A percentile compares a stretch with the other conserved stretches of the same genome.
Evolutionary conservation across 768 basidiomycete genomes (phyloP).

Genomic region (Naematelia encephala): DNA sequence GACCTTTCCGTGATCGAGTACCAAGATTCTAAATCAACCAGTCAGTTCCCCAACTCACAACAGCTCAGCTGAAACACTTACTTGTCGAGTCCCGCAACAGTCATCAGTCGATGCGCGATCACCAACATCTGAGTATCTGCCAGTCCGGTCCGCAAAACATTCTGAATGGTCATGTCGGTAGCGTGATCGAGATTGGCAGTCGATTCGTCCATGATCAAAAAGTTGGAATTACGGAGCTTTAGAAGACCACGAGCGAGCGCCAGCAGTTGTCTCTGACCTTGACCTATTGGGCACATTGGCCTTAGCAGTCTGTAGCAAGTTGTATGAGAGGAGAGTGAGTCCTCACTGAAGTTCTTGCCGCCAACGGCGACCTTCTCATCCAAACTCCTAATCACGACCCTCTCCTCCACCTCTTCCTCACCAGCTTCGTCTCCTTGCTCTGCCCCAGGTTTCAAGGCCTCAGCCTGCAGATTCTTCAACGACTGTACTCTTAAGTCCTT

Average conservation of each 20-base stretch:
- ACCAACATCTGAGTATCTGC: conserved; percentile 58
- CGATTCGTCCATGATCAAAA: conserved; percentile 61
- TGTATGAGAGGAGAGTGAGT: too few species aligned
- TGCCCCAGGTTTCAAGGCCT: conserved; percentile 2
- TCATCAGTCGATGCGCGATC: conserved; percentile 59
- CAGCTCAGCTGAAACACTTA: too few species aligned
- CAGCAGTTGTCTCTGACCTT: conserved; percentile 61
- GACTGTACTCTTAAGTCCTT: conserved; percentile 8
- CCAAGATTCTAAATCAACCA: conserved; percentile 52
- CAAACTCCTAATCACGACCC: conserved; percentile 45
- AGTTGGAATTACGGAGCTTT: conserved; percentile 56
- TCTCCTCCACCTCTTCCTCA: conserved; percentile 35
- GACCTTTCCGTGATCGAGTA: conserved; percentile 55
- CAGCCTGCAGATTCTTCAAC: background rate
- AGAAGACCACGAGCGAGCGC: conserved; percentile 58
- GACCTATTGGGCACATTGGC: conserved; percentile 22
- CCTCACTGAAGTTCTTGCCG: conserved; percentile 55
- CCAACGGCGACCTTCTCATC: conserved; percentile 51
- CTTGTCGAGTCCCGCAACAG: conserved; percentile 62
- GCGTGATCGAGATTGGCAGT: conserved; percentile 57
- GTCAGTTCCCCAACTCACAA: background rate
- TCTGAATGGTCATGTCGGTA: conserved; percentile 62
- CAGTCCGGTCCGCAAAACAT: conserved; percentile 56
- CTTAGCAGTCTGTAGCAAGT: background rate
- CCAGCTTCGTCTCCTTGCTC: background rate